Percentiles rank a stretch among this genome's conserved stretches.
Conservation (phyloP, 2,329 filamentous ascomycete species). For the Aspergillus piperis region DNA sequence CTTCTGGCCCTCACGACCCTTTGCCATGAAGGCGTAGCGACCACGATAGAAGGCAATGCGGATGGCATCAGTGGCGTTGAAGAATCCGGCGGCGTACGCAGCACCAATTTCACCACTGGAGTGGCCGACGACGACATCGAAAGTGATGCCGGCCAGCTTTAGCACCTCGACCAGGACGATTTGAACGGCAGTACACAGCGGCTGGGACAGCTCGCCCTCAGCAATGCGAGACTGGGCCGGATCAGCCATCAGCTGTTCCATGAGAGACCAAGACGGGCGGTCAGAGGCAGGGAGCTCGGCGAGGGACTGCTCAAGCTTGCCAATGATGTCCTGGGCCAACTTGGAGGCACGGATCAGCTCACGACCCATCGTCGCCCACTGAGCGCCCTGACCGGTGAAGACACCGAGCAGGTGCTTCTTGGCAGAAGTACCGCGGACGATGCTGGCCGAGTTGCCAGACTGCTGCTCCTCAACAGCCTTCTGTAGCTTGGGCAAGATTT, state of each 20-base stretch:
- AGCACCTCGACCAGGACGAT: constrained; percentile 7
- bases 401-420: constrained; percentile 23
- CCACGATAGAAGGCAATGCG: constrained; percentile 30
- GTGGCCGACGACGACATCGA: constrained; percentile 29
- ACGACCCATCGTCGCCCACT: constrained; percentile 27
- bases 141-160: constrained; percentile 2
- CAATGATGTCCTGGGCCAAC: neutral
- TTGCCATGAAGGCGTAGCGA: constrained; percentile 18
- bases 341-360: neutral
- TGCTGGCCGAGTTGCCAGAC: neutral
- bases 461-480: neutral
- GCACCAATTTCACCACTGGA: constrained; percentile 36
- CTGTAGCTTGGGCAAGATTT: neutral
- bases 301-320: constrained; percentile 2
- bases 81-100: constrained; percentile 32
- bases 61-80: constrained; percentile 24
- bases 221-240: constrained; percentile 6
- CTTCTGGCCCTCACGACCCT: neutral
- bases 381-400: constrained; percentile 21
- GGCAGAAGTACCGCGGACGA: neutral
- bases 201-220: neutral
- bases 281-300: constrained; percentile 5
- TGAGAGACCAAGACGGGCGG: constrained; percentile 6
- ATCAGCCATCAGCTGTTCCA: constrained; percentile 8
- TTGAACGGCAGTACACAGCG: constrained; percentile 8